A percentile compares a stretch with the other conserved stretches of the same genome.
Conservation (phyloP, 164 flowering plant genomes). For the Paratinospora sagittata region DNA sequence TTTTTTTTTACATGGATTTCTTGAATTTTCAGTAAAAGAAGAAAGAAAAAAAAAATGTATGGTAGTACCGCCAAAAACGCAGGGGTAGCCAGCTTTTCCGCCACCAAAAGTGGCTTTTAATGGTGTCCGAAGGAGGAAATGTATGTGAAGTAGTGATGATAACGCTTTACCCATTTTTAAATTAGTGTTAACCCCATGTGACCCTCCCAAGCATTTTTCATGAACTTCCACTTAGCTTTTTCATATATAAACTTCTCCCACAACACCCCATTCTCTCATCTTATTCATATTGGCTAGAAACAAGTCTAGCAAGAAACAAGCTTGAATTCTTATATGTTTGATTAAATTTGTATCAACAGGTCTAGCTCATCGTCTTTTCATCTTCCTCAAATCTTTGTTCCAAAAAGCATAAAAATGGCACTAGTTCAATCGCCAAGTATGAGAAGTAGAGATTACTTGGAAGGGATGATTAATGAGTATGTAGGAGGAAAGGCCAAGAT, state of each 20-base stretch:
- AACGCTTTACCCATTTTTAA: conserved; percentile 26
- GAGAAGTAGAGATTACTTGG: conserved; percentile 67
- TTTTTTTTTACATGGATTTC: conserved; percentile 4
- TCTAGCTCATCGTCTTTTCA: conserved; percentile 9
- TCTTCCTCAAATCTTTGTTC: not conserved
- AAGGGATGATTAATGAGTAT: conserved; percentile 75
- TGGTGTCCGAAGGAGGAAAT: conserved; percentile 28
- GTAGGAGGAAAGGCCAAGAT: conserved; percentile 50
- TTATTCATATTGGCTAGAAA: no score
- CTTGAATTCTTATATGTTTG: not conserved
- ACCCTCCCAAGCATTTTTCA: conserved; percentile 48
- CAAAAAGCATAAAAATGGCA: conserved; percentile 37
- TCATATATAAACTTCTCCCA: conserved; percentile 26
- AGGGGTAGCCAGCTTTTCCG: conserved; percentile 35
- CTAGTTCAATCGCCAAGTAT: conserved; percentile 26
- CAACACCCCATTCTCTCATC: conserved; percentile 30
- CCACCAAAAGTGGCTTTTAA: conserved; percentile 57
- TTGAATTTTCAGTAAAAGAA: conserved; percentile 5
- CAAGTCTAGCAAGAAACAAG: not conserved
- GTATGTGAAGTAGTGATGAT: conserved; percentile 30
- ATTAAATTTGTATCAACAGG: conserved; percentile 8
- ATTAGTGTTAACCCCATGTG: conserved; percentile 52
- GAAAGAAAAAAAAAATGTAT: not conserved
- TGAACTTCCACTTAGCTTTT: conserved; percentile 15
- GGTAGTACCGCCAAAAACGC: conserved; percentile 42